Evolutionary conservation across 805 yeast genomes (phyloP).

Genomic region (Schwanniomyces pseudopolymorphus): DNA sequence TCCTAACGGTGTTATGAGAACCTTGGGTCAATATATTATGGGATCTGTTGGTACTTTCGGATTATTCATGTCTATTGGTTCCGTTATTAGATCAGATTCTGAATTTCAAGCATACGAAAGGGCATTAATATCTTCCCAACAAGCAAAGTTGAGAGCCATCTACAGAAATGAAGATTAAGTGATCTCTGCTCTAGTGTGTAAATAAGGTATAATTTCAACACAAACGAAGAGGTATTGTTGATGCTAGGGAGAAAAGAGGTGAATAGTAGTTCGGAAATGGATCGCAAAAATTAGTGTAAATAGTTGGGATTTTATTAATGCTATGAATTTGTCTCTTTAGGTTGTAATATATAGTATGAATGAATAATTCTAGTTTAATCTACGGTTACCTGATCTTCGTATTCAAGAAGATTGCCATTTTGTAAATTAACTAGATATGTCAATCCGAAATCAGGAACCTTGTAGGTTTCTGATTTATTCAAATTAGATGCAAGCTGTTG

Average conservation of each 20-base stretch:
- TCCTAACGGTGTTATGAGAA: conserved; percentile 95
- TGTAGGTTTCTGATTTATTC: conserved; percentile 38
- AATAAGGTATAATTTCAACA: background rate
- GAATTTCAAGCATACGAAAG: conserved; percentile 29
- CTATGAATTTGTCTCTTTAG: background rate
- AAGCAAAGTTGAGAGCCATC: conserved; percentile 26
- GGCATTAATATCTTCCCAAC: conserved; percentile 28
- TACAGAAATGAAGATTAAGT: conserved; percentile 15
- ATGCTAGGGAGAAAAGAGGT: background rate
- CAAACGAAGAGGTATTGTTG: background rate
- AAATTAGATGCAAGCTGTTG: conserved; percentile 47
- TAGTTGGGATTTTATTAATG: conserved; percentile 1
- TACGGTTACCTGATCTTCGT: conserved; percentile 7
- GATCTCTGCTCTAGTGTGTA: background rate
- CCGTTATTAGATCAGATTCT: conserved; percentile 80
- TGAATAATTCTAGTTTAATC: background rate
- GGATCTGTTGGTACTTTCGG: conserved; percentile 98
- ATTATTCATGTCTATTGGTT: conserved; percentile 93
- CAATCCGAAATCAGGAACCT: conserved; percentile 75
- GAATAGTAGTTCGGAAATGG: background rate
- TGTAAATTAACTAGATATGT: conserved; percentile 55
- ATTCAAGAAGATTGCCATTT: conserved; percentile 13
- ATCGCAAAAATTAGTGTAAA: background rate
- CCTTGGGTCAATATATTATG: conserved; percentile 92
- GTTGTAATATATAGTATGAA: background rate